Conservation (phyloP, 106 monocot species). For the Allium cepa region DNA sequence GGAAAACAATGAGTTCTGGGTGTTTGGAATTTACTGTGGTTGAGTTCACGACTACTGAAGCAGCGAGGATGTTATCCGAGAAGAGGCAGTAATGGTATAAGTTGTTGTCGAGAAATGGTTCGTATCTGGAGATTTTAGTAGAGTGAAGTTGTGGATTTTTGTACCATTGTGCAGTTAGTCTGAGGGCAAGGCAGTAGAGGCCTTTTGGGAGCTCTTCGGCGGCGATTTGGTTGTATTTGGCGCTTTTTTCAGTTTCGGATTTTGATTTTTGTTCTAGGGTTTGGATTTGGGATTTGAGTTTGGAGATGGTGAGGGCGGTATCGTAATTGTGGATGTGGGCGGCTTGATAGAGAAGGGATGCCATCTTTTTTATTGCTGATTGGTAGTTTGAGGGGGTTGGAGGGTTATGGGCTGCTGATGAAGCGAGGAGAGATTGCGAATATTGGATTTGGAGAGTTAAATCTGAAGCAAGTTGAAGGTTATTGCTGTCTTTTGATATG, state of each 20-base stretch:
- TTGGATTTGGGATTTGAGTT: constrained; percentile 58
- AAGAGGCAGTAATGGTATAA: constrained; percentile 72
- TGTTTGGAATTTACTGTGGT: constrained; percentile 44
- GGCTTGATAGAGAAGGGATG: constrained; percentile 59
- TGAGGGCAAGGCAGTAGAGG: constrained; percentile 65
- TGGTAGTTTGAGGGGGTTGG: constrained; percentile 29
- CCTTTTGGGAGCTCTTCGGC: constrained; percentile 83
- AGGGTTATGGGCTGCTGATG: constrained; percentile 19
- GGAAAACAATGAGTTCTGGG: constrained; percentile 61
- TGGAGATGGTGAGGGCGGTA: constrained; percentile 38
- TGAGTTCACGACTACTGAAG: constrained; percentile 69
- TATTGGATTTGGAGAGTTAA: constrained; percentile 44
- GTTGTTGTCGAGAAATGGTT: constrained; percentile 44
- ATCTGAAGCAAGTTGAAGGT: constrained; percentile 55
- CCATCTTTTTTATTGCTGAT: constrained; percentile 48
- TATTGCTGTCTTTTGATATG: constrained; percentile 67
- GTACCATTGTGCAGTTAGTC: constrained; percentile 60
- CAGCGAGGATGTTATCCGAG: constrained; percentile 76
- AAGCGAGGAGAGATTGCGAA: constrained; percentile 39
- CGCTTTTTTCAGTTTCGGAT: constrained; percentile 59
- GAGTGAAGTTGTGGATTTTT: constrained; percentile 24
- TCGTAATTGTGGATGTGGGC: constrained; percentile 64
- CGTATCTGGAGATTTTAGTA: constrained; percentile 3
- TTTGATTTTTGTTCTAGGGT: constrained; percentile 54
- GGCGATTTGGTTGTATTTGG: constrained; percentile 64